Base-by-base conservation (phyloP, 2,329 filamentous ascomycete species). In the Gaeumannomyces sp. region DNA sequence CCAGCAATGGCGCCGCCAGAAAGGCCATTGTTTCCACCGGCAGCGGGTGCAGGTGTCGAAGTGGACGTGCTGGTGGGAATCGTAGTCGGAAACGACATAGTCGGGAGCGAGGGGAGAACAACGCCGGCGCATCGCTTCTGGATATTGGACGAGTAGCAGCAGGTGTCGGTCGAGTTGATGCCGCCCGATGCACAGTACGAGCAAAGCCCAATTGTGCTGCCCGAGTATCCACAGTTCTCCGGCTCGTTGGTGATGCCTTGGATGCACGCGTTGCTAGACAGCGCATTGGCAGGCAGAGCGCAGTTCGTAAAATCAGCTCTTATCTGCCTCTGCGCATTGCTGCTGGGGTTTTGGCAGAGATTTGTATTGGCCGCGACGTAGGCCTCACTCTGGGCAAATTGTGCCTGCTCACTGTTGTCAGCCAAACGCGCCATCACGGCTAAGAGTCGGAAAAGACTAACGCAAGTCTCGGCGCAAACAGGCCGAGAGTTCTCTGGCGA, bases 261-360 rank as follows among this genome's bases (percentile, higher is more conserved):
- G 61, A 98, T 88, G 76, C 95, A 99, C 64, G 79, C 82, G 31
- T 83, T 83, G n/a, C 78, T 79, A 53, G 88, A 89, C 45, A 99
- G 83, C 0, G 95, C 89, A 67, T 90, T 82, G n/a, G 89, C 86
- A 11, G 95, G 93, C 57, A 94, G 81, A 13, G 92, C 87, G 75
- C 95, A 99, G 69, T 92, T 91, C 22, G 90, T 90, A 73, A 98
- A 97, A 76, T 99, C 95, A 63, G 95, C 91, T 71, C 93, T 85
- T 68, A 99, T 94, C 71, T 97, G 86, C 64, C 84, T 82, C 71
- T 89, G 83, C 62, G 91, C 88, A 73, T 90, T 85, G 64, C 77
- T 76, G 64, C 83, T 83, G 10, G 90, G 84, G 57, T 82, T 86
- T 4, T 86, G 81, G 76, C 95, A 99, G 28, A 96, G 81, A 22